These are phyloP conservation scores for Russula dissimulans DNA, from an alignment of 768 basidiomycete genomes.

Conservation along the genomic window DNA sequence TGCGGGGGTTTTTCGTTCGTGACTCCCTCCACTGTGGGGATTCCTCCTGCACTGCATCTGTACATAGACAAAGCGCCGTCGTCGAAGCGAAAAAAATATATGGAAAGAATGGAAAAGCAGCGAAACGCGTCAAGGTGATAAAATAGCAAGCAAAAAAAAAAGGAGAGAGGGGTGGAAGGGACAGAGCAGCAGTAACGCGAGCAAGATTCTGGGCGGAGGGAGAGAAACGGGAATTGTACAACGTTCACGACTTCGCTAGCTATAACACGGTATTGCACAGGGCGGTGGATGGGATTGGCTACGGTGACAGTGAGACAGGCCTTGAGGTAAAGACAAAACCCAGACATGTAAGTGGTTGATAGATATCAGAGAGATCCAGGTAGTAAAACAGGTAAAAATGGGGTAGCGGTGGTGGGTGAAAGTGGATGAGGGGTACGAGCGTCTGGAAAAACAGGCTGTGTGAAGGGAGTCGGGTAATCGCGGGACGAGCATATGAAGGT, in stretches of 20 bases:
- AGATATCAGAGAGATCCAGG: slow-evolving; percentile 9
- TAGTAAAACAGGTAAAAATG: background rate
- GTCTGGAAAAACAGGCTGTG: background rate
- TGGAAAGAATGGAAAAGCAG: background rate
- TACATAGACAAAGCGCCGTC: background rate
- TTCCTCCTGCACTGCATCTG: background rate
- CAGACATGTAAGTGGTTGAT: background rate
- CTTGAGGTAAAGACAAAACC: background rate
- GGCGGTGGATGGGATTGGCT: background rate
- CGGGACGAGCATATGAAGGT: background rate
- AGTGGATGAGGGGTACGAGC: background rate
- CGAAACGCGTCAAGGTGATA: slow-evolving; percentile 5
- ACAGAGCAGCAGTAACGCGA: background rate
- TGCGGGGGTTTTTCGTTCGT: background rate
- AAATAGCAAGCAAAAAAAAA: slow-evolving; percentile 3
- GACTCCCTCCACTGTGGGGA: background rate
- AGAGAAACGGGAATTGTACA: slow-evolving; percentile 1
- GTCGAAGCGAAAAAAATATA: slow-evolving; percentile 2
- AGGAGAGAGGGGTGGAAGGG: background rate
- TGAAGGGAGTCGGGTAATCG: background rate
- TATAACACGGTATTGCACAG: slow-evolving; percentile 10
- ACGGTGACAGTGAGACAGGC: slow-evolving; percentile 4
- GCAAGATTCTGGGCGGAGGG: background rate
- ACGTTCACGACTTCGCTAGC: background rate
- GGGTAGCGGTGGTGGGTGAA: background rate